phyloP scores from a whole-genome alignment of 23 red algal genomes.

The Gracilariopsis chorda region DNA sequence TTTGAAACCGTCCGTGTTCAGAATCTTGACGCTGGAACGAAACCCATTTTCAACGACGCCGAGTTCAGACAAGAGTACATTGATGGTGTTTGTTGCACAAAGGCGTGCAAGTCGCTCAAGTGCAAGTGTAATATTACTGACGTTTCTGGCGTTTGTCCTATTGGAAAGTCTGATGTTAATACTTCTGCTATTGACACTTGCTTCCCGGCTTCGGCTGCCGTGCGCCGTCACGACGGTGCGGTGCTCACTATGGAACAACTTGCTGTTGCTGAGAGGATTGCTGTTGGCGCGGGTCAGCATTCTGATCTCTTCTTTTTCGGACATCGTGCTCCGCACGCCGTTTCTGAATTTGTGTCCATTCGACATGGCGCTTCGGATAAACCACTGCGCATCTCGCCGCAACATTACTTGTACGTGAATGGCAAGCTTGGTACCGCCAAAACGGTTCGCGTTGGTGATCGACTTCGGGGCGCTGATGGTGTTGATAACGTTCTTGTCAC shows the following conservation, averaged over 20 bases:
- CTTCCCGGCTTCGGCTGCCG: conserved; percentile 68
- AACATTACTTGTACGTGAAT: conserved; percentile 72
- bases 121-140: conserved; percentile 54
- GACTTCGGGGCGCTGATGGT: conserved; percentile 44
- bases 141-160: conserved; percentile 31
- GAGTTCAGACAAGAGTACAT: conserved; percentile 60
- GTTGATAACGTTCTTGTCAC: neutral
- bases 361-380: conserved; percentile 14
- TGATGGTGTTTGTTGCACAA: conserved; percentile 39
- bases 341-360: conserved; percentile 51
- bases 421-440: conserved; percentile 53
- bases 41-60: conserved; percentile 15
- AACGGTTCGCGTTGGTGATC: conserved; percentile 22
- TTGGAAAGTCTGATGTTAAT: conserved; percentile 7
- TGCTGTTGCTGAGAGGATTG: conserved; percentile 9
- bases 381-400: conserved; percentile 44
- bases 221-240: conserved; percentile 18
- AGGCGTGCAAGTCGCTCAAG: conserved; percentile 17
- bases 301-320: conserved; percentile 75
- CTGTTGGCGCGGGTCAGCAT: conserved; percentile 48
- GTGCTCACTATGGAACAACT: conserved; percentile 49
- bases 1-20: conserved; percentile 24
- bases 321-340: conserved; percentile 15
- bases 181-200: conserved; percentile 2
- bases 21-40: conserved; percentile 13